Base-by-base conservation (phyloP, 768 basidiomycete genomes). In the Nidularia sp. region DNA sequence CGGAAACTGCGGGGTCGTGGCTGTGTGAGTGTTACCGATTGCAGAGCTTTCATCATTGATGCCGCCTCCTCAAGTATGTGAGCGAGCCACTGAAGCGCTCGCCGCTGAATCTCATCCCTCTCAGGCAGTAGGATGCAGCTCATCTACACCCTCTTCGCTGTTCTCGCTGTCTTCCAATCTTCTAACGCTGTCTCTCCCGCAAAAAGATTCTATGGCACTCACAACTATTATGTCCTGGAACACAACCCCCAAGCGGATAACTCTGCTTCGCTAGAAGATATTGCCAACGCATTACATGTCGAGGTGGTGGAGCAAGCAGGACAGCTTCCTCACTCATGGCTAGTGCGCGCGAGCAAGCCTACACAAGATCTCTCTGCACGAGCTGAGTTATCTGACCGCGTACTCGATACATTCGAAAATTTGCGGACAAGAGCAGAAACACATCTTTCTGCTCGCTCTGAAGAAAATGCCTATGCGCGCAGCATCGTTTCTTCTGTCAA, bases 301-400 rank as follows among this genome's bases (percentile, higher is more conserved):
- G 88, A 98, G 69, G 71, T 97, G 46, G 87, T 98, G 51, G 92
- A 95, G 63, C 88, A 83, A 59, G 86, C 85, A 29, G 94, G 97
- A 49, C 86, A 94, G 63, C 79, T 99, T 5, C 63, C 68, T 32
- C 75, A 91, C 51, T 78, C 89, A 68, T 99, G 91, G 90, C 73
- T 99, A n/a, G 84, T 97, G 44, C 81, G 91, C 25, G 70, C 76
- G 41, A 61, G 68, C 57, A 80, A 84, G 64, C 55, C 68, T 25
- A 44, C 41, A 5, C 54, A 58, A 9, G 60, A 59, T 22, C 49
- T 72, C 50, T 53, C 60, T 50, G 49, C 60, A 34, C 66, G 72
- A 25, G 59, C 66, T 65, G 70, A 74, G 57, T 55, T 46, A 49
- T 59, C 57, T 7, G 83, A 85, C 60, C 71, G 61, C 29, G 80